Conservation (phyloP, 1,139 yeast genomes). For the Candida gigantensis region DNA sequence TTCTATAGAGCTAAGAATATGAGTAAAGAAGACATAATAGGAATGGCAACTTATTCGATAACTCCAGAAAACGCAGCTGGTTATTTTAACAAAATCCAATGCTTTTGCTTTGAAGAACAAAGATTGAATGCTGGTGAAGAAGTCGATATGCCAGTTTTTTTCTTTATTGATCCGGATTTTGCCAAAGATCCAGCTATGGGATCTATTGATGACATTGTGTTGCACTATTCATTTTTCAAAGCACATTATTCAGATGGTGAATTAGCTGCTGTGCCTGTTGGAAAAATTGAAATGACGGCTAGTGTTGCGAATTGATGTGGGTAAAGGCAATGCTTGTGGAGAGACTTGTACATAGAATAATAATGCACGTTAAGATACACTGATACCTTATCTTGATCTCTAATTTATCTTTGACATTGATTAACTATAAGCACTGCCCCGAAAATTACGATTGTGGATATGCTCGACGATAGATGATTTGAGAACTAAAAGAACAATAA, state of each 20-base stretch:
- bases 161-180: slow-evolving; percentile 97
- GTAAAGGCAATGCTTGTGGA: too few species aligned
- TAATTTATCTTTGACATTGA: too few species aligned
- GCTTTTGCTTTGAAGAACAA: slow-evolving; percentile 98
- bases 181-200: slow-evolving; percentile 94
- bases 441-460: too few species aligned
- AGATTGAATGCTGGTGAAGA: slow-evolving; percentile 93
- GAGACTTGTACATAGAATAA: not conserved
- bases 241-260: slow-evolving; percentile 53
- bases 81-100: slow-evolving; percentile 93
- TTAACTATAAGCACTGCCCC: too few species aligned
- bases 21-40: slow-evolving; percentile 87
- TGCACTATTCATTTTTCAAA: slow-evolving; percentile 90
- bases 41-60: slow-evolving; percentile 97
- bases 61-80: slow-evolving; percentile 97
- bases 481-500: too few species aligned
- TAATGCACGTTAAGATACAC: too few species aligned
- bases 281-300: slow-evolving; percentile 24
- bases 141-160: slow-evolving; percentile 98
- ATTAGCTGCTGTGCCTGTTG: slow-evolving; percentile 44
- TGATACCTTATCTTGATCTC: too few species aligned
- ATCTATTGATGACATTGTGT: slow-evolving; percentile 83
- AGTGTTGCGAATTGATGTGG: slow-evolving; percentile 8
- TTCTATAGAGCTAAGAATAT: slow-evolving; percentile 90
- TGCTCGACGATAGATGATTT: too few species aligned